Evolutionary conservation across 2,329 filamentous ascomycete species (phyloP).

Genomic region (Ascocoryne sarcoides): DNA sequence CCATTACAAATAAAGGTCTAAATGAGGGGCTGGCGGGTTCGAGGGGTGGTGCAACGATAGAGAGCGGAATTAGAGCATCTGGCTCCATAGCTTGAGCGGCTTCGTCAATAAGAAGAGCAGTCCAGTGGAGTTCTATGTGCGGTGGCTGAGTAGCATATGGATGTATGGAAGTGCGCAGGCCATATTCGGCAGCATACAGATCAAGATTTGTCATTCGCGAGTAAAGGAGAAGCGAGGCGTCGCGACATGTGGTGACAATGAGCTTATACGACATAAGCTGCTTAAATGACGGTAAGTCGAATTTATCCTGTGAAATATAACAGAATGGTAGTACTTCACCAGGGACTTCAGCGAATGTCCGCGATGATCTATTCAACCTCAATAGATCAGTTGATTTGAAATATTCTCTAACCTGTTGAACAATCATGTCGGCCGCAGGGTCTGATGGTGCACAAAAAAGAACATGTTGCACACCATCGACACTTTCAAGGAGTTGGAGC

Average conservation of each 20-base stretch:
- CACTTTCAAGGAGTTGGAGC: slow-evolving; percentile 9
- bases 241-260: slow-evolving; percentile 14
- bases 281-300: slow-evolving; percentile 9
- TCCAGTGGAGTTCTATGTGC: slow-evolving; percentile 12
- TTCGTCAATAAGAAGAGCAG: slow-evolving; percentile 14
- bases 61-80: slow-evolving; percentile 13
- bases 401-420: slow-evolving; percentile 8
- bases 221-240: slow-evolving; percentile 14
- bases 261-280: slow-evolving; percentile 14
- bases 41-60: slow-evolving; percentile 11
- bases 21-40: slow-evolving; percentile 3
- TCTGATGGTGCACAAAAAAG: slow-evolving; percentile 17
- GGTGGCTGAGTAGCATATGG: slow-evolving; percentile 5
- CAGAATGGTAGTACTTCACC: slow-evolving; percentile 12
- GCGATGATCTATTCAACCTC: slow-evolving; percentile 12
- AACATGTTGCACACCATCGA: slow-evolving; percentile 9
- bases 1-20: slow-evolving; percentile 13
- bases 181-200: slow-evolving; percentile 10
- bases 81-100: slow-evolving; percentile 17
- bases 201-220: slow-evolving; percentile 13
- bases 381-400: slow-evolving; percentile 8
- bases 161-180: slow-evolving; percentile 8
- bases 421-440: slow-evolving; percentile 14
- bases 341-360: slow-evolving; percentile 13
- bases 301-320: slow-evolving; percentile 4